Conservation (phyloP, 768 basidiomycete genomes). For the Lactarius evosmus region DNA sequence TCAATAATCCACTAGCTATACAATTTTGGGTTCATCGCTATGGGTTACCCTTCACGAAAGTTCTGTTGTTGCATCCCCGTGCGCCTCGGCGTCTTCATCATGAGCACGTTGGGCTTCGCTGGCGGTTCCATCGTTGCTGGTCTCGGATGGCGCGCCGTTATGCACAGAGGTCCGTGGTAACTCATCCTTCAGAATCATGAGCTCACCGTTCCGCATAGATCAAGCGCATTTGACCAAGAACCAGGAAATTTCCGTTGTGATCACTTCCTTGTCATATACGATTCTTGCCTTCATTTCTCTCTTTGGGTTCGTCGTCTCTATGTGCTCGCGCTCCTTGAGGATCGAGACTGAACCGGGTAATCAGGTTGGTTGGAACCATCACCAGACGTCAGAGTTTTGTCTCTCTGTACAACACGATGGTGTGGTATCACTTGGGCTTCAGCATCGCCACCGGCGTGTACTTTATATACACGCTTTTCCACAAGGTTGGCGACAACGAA, state of each 20-base stretch:
- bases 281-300: conserved; percentile 15
- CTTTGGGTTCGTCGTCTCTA: conserved; percentile 22
- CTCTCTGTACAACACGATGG: conserved; percentile 41
- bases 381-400: conserved; percentile 44
- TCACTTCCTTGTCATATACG: conserved; percentile 19
- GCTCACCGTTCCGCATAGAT: conserved; percentile 9
- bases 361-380: conserved; percentile 45
- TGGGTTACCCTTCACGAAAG: conserved; percentile 51
- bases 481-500: conserved; percentile 38
- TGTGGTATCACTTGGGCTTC: conserved; percentile 46
- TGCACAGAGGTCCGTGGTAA: conserved; percentile 42
- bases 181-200: not conserved
- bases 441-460: conserved; percentile 48
- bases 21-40: conserved; percentile 23
- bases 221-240: conserved; percentile 14
- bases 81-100: conserved; percentile 58
- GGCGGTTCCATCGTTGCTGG: conserved; percentile 45
- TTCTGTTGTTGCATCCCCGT: conserved; percentile 68
- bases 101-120: conserved; percentile 44
- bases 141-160: conserved; percentile 47
- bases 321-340: not conserved
- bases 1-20: not conserved
- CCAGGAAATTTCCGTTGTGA: conserved; percentile 20
- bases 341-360: not conserved
- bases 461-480: conserved; percentile 46